Evolutionary conservation across 2,329 filamentous ascomycete genomes (phyloP).

Genomic region (Dryadomyces quercivorus): DNA sequence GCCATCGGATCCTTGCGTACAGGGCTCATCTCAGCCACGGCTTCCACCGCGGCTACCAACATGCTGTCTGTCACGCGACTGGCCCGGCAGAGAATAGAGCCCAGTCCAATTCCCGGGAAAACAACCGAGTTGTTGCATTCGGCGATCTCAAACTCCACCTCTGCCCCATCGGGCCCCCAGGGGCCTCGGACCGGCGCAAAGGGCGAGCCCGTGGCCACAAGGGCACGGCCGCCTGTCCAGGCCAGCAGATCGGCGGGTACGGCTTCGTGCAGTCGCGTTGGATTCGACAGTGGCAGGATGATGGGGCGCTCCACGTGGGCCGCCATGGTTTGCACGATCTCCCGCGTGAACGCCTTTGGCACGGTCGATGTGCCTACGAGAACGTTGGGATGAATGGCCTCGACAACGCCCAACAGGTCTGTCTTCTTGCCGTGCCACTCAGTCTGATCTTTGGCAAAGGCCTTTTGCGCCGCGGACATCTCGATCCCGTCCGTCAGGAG

Average conservation of each 20-base stretch:
- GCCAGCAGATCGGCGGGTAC: slow-evolving; percentile 60
- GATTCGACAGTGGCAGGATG: slow-evolving; percentile 73
- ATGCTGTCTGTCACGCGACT: slow-evolving; percentile 60
- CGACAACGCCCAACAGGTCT: slow-evolving; percentile 54
- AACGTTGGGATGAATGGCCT: slow-evolving; percentile 63
- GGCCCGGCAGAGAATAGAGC: slow-evolving; percentile 58
- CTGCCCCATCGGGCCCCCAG: slow-evolving; percentile 34
- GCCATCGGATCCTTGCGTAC: slow-evolving; percentile 50
- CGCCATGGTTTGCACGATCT: slow-evolving; percentile 65
- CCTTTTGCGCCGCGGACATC: slow-evolving; percentile 49
- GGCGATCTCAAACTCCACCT: slow-evolving; percentile 40
- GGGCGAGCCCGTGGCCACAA: slow-evolving; percentile 75
- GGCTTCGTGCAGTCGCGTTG: slow-evolving; percentile 73
- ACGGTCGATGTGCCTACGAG: slow-evolving; percentile 76
- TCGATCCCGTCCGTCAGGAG: slow-evolving; percentile 50
- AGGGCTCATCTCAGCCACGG: slow-evolving; percentile 59
- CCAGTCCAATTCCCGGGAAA: slow-evolving; percentile 78
- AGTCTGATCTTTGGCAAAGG: slow-evolving; percentile 50
- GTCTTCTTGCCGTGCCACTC: slow-evolving; percentile 50
- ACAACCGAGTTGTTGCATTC: slow-evolving; percentile 85
- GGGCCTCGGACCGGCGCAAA: slow-evolving; percentile 60
- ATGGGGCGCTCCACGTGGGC: slow-evolving; percentile 60
- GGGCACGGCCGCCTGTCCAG: slow-evolving; percentile 67
- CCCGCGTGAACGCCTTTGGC: slow-evolving; percentile 62
- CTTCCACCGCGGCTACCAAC: slow-evolving; percentile 68